A percentile compares a stretch with the other conserved stretches of the same genome.
Conservation (phyloP, 2,329 filamentous ascomycete genomes). For the Ceratocystis smalleyi region DNA sequence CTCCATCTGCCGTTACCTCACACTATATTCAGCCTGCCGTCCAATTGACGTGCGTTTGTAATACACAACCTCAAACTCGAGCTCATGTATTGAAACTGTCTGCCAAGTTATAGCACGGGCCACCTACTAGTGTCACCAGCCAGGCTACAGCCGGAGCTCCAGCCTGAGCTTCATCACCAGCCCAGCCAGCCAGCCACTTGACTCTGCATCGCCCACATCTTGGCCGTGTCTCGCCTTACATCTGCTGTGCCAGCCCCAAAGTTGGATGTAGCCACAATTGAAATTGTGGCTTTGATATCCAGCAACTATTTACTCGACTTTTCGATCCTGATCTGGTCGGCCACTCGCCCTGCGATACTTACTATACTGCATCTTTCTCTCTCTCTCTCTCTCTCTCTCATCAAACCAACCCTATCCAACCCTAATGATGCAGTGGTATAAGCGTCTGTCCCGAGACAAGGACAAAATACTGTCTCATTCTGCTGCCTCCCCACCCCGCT, state of each 20-base stretch:
- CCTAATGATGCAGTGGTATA: conserved; percentile 22
- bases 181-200: neutral
- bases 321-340: neutral
- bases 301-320: neutral
- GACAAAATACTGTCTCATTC: conserved; percentile 10
- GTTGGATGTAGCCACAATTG: neutral
- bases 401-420: conserved; percentile 23
- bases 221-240: neutral
- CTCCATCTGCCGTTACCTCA: too few species aligned
- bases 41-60: too few species aligned
- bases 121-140: too few species aligned
- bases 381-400: conserved; percentile 7
- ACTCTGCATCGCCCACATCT: neutral
- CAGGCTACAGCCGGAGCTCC: too few species aligned
- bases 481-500: too few species aligned
- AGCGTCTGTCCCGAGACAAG: conserved; percentile 16
- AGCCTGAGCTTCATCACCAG: neutral
- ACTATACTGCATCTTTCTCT: neutral
- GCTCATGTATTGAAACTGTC: too few species aligned
- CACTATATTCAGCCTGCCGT: too few species aligned
- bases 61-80: too few species aligned
- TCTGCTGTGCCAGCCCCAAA: neutral
- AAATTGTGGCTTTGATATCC: neutral
- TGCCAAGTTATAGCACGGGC: too few species aligned
- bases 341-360: neutral